These are phyloP conservation scores for Lipomyces starkeyi DNA, from an alignment of 805 yeast species.

Conservation along the genomic window DNA sequence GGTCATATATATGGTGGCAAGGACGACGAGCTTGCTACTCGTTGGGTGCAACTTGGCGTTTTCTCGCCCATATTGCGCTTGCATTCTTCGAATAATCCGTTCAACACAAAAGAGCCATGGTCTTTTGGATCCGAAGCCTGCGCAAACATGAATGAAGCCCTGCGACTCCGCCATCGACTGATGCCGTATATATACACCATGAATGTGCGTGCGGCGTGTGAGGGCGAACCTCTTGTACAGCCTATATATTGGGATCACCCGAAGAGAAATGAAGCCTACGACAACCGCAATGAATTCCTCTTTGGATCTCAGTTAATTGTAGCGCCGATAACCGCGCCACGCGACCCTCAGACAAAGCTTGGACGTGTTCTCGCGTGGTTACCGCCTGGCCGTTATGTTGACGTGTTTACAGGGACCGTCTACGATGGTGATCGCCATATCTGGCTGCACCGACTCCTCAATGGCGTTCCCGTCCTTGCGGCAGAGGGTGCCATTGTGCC, in stretches of 20 bases:
- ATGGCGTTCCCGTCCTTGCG: conserved; percentile 6
- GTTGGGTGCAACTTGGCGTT: conserved; percentile 10
- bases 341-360: conserved; percentile 7
- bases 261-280: conserved; percentile 2
- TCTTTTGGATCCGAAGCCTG: conserved; percentile 6
- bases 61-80: conserved; percentile 5
- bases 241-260: conserved; percentile 10
- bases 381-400: conserved; percentile 5
- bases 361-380: conserved; percentile 6
- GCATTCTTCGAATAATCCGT: conserved; percentile 8
- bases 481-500: conserved; percentile 10
- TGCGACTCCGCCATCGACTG: conserved; percentile 9
- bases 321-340: conserved; percentile 8
- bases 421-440: conserved; percentile 7
- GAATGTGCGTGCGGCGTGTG: conserved; percentile 4
- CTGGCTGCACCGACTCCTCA: conserved; percentile 6
- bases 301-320: conserved; percentile 4
- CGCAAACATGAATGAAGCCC: conserved; percentile 4
- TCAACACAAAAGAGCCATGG: conserved; percentile 11
- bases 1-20: conserved; percentile 9
- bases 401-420: conserved; percentile 6
- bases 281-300: conserved; percentile 6
- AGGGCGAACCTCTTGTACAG: conserved; percentile 3
- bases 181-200: conserved; percentile 8
- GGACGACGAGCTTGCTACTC: conserved; percentile 10